phyloP scores from a whole-genome alignment of 2,329 filamentous ascomycete genomes.

The Trichoderma guizhouense region DNA sequence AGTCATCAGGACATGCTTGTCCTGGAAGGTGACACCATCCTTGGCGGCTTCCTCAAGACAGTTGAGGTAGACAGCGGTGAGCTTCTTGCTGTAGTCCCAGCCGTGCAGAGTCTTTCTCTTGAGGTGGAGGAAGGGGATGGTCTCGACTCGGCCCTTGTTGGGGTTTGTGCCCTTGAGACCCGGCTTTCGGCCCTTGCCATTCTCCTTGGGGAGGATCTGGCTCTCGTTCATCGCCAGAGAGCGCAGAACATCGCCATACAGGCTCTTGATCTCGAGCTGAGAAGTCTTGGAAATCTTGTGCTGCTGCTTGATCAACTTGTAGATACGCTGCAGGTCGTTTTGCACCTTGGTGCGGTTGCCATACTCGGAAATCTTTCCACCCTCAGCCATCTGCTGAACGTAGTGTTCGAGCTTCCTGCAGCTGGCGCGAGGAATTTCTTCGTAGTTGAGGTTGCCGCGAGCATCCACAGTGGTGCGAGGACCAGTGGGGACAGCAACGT shows the following conservation, averaged over 20 bases:
- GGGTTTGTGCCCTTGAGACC: conserved; percentile 51
- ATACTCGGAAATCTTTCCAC: conserved; percentile 97
- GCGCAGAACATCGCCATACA: conserved; percentile 92
- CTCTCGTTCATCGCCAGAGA: conserved; percentile 97
- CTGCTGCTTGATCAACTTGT: conserved; percentile 97
- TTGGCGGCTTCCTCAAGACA: conserved; percentile 86
- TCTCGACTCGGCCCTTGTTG: conserved; percentile 89
- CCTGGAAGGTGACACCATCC: conserved; percentile 83
- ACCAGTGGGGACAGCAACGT: conserved; percentile 87
- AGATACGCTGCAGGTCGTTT: conserved; percentile 89
- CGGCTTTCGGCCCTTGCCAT: conserved; percentile 61
- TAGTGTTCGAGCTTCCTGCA: conserved; percentile 98
- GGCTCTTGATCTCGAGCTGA: conserved; percentile 90
- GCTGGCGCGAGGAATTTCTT: conserved; percentile 80
- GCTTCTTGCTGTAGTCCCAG: conserved; percentile 99
- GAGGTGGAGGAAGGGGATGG: conserved; percentile 94
- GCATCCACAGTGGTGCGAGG: conserved; percentile 90
- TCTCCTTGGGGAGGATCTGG: conserved; percentile 90
- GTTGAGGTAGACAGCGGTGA: conserved; percentile 89
- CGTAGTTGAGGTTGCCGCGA: conserved; percentile 87
- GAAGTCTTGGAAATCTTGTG: conserved; percentile 96
- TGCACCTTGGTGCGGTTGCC: conserved; percentile 98
- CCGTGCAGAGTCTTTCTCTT: conserved; percentile 92
- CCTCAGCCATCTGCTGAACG: conserved; percentile 96
- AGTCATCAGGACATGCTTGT: conserved; percentile 97